Evolutionary conservation across 805 yeast species (phyloP).

Genomic region (Spathaspora girioi): DNA sequence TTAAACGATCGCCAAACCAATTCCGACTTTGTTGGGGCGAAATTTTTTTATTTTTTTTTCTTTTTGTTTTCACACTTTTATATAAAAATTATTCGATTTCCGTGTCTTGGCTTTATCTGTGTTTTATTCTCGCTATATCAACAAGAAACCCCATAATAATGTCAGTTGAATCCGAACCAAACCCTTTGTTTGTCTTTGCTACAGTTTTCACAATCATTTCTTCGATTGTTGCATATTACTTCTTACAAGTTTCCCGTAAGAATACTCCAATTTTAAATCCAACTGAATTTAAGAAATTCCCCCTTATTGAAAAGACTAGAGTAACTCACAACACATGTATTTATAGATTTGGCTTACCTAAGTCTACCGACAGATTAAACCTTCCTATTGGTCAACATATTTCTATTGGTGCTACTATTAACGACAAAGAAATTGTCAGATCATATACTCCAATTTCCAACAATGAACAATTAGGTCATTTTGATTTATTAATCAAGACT

Average conservation of each 20-base stretch:
- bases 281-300: conserved; percentile 71
- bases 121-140: not conserved
- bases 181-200: conserved; percentile 37
- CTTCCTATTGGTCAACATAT: conserved; percentile 95
- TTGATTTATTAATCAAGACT: conserved; percentile 81
- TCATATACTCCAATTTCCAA: conserved; percentile 89
- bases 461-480: conserved; percentile 74
- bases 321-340: conserved; percentile 79
- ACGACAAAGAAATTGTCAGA: conserved; percentile 77
- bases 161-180: conserved; percentile 23
- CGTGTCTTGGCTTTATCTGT: not conserved
- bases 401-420: conserved; percentile 68
- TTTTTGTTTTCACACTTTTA: not conserved
- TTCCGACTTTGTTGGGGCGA: not conserved
- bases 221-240: conserved; percentile 31
- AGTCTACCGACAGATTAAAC: conserved; percentile 70
- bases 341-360: conserved; percentile 81
- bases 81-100: not conserved
- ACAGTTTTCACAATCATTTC: conserved; percentile 37
- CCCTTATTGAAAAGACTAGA: conserved; percentile 70
- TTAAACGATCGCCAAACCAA: not conserved
- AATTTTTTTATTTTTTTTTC: not conserved
- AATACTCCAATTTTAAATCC: conserved; percentile 53
- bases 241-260: conserved; percentile 29
- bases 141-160: not conserved